Conservation (phyloP, 371 early-diverging fungal species). For the Umbelopsis sp. region DNA sequence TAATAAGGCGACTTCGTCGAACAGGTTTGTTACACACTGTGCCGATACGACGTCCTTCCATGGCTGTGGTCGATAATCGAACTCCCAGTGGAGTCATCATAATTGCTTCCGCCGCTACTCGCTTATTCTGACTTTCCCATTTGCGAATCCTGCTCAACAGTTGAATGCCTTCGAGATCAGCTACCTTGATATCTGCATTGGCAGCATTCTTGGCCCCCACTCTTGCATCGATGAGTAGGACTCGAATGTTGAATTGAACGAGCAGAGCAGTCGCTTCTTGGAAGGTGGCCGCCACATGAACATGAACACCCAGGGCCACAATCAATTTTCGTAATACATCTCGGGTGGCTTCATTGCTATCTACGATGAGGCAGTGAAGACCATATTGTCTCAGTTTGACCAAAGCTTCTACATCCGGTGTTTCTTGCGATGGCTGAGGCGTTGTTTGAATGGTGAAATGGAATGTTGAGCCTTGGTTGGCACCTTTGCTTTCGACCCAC, state of each 20-base stretch:
- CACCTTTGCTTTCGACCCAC: slow-evolving; percentile 21
- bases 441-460: slow-evolving; percentile 21
- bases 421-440: neutral
- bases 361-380: slow-evolving; percentile 11
- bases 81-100: slow-evolving; percentile 15
- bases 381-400: neutral
- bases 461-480: slow-evolving; percentile 18
- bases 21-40: slow-evolving; percentile 17
- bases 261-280: slow-evolving; percentile 2
- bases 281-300: neutral
- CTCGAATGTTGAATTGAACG: neutral
- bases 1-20: slow-evolving; percentile 4
- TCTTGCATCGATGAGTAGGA: slow-evolving; percentile 12
- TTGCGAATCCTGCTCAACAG: slow-evolving; percentile 10
- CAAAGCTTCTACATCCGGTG: neutral
- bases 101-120: slow-evolving; percentile 1
- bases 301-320: slow-evolving; percentile 1
- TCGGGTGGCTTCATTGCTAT: slow-evolving; percentile 15
- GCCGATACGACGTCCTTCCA: slow-evolving; percentile 17
- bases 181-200: neutral
- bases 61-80: neutral
- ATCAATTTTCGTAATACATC: slow-evolving; percentile 7
- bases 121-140: neutral
- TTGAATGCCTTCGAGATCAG: slow-evolving; percentile 13
- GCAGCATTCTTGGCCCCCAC: neutral